Conservation (phyloP, 2,329 filamentous ascomycete genomes). For the Penicillium sp. region DNA sequence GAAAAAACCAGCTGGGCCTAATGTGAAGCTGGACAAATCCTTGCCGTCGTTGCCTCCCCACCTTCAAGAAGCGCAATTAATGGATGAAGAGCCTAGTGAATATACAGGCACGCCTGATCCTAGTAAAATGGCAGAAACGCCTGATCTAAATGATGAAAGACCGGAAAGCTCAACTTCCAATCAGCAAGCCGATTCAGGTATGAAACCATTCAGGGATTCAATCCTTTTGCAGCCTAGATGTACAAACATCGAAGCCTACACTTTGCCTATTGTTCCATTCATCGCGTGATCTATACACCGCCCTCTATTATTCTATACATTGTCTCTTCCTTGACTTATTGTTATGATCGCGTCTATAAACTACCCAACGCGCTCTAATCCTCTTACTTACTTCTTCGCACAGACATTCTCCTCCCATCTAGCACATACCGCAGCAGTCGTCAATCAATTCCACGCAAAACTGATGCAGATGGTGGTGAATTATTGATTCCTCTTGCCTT, state of each 20-base stretch:
- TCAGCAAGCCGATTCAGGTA: constrained; percentile 34
- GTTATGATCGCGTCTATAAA: not conserved
- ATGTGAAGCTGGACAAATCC: constrained; percentile 80
- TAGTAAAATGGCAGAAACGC: constrained; percentile 20
- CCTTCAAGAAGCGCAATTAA: constrained; percentile 59
- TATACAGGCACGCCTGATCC: constrained; percentile 58
- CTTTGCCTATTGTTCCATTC: not conserved
- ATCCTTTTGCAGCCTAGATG: not conserved
- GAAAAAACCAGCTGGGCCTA: constrained; percentile 41
- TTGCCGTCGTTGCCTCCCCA: constrained; percentile 84
- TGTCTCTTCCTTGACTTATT: not conserved
- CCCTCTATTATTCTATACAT: not conserved
- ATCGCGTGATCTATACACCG: not conserved
- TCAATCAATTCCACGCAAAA: constrained; percentile 63
- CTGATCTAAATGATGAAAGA: constrained; percentile 20
- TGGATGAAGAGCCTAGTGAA: constrained; percentile 57
- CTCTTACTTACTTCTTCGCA: not conserved
- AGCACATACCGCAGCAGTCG: constrained; percentile 75
- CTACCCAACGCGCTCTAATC: not conserved
- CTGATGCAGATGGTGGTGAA: constrained; percentile 59
- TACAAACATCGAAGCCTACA: not conserved
- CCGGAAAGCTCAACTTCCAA: constrained; percentile 26
- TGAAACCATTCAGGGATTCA: not conserved
- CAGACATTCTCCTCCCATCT: constrained; percentile 67
- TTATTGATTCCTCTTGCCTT: constrained; percentile 75